Evolutionary conservation across 129 eudicot genomes (phyloP).

Genomic region (Solidago caesia): DNA sequence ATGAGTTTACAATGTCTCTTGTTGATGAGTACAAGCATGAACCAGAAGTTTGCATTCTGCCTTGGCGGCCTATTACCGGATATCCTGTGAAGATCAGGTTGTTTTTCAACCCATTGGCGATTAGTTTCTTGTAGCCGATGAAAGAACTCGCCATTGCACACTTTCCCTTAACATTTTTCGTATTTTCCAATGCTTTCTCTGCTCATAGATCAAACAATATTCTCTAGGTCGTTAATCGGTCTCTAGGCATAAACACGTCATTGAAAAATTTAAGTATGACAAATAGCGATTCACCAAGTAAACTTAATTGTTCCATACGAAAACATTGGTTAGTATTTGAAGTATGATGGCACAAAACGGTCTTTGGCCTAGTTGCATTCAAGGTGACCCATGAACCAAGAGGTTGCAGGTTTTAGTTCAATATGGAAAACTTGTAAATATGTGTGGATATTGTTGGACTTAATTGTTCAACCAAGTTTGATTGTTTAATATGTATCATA

Average conservation of each 20-base stretch:
- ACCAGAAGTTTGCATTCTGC: constrained; percentile 82
- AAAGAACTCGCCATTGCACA: constrained; percentile 61
- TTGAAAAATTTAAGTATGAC: too few species aligned
- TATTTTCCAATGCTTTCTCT: constrained; percentile 63
- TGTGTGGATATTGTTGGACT: too few species aligned
- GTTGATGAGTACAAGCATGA: constrained; percentile 73
- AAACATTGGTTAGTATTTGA: too few species aligned
- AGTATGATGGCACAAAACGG: too few species aligned
- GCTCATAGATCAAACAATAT: constrained; percentile 6
- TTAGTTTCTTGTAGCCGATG: constrained; percentile 55
- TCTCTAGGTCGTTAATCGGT: neutral
- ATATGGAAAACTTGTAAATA: too few species aligned
- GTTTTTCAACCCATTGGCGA: constrained; percentile 78
- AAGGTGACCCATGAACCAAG: too few species aligned
- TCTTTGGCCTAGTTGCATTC: too few species aligned
- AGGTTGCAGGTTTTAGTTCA: too few species aligned
- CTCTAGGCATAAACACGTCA: neutral
- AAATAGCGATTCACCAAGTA: too few species aligned
- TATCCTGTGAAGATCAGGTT: constrained; percentile 63
- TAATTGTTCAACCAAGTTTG: too few species aligned
- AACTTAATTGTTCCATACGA: too few species aligned
- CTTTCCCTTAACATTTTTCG: constrained; percentile 52
- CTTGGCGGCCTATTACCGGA: constrained; percentile 73
- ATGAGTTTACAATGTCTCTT: constrained; percentile 32
- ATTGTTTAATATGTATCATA: too few species aligned